Evolutionary conservation across 2,329 filamentous ascomycete genomes (phyloP), one percentile per base, ranked within the genome.

Genomic region (Fusarium sp.): DNA sequence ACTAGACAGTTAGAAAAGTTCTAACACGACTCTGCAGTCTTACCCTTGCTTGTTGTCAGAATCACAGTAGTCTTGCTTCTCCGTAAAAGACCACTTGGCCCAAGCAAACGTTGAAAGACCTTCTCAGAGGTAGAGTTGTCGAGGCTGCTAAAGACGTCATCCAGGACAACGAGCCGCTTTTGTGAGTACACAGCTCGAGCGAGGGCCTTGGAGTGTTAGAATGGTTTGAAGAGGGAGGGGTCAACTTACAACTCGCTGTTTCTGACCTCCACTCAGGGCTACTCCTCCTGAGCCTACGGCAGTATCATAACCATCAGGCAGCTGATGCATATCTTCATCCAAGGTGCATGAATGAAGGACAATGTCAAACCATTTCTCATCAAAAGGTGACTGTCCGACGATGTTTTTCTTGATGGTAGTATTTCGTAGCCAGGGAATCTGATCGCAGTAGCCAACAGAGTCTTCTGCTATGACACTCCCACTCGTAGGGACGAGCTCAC

Each of bases 141-240:
- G 3, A 88, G 79, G 0, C 82, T 83, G 56, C 85, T 85, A 38
- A 88, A 83, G 0, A 82, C 76, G 60, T 88, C 86, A 64, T 89
- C 87, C 1, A 88, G 74, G 4, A 89, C 35, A 1, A 86, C 20
- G 1, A 87, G 76, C 2, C 81, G 73, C 8, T 75, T 79, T 10
- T 79, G 71, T 1, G 83, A 80, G 66, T 86, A 89, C 0, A 88
- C 75, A 1, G 86, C 86, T 17, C 87, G 80, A 5, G 87, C 86
- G 2, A 88, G 75, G 4, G 84, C 81, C 78, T 84, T 14, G 2
- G 27, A 3, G 24, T 1, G 33, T 62, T 29, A 63, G 60, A 31
- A 9, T 2, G 20, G 11, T 10, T 62, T 12, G 3, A 16, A 10
- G n/a, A 17, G 1, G 7, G 16, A 6, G 49, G 4, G 8, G 11